Evolutionary conservation across 2,329 filamentous ascomycete genomes (phyloP), one percentile per base, ranked within the genome.

Genomic region (Bipolaris bicolor): DNA sequence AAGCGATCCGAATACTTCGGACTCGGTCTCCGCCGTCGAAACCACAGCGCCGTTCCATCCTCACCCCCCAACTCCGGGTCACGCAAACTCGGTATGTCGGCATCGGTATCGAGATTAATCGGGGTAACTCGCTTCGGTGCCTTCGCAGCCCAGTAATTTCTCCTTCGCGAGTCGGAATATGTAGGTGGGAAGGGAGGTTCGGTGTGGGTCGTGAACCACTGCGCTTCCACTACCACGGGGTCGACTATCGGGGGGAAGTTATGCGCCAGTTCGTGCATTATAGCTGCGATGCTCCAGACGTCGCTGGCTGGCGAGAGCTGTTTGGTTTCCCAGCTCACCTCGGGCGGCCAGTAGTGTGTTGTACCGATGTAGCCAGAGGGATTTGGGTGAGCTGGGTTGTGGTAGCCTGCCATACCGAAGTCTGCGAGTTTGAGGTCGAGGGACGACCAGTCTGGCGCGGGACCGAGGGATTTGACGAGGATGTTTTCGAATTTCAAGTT

Each of bases 401-500:
- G 85, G 58, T 86, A 85, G 5, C 83, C 86, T 41, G 84, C 81
- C 9, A 86, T 84, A 62, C 90, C 87, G 76, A 89, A 90, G 61
- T 90, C 86, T 62, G 86, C 86, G 60, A 90, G 88, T 67, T 90
- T 85, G 52, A 88, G 83, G 68, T 89, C 29, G 16, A 70, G 45
- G 1, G 29, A 31, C 0, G 62, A 60, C 29, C 33, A 57, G 41
- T 67, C 57, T 4, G 44, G 33, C 22, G 57, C 62, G 11, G 11
- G 6, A 5, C 61, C 64, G 6, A 66, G 15, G 15, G 18, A 50
- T 29, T 55, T 47, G 22, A 97, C 79, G 6, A 98, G 79, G 26
- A 98, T 96, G 68, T 97, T 97, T 72, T 97, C 92, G 0, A 91
- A 90, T 76, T 97, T 97, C 77, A 98, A 96, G 69, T 98, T 94